Evolutionary conservation across 176 grass and related monocot genomes (phyloP).

Genomic region (Alloteropsis semialata): DNA sequence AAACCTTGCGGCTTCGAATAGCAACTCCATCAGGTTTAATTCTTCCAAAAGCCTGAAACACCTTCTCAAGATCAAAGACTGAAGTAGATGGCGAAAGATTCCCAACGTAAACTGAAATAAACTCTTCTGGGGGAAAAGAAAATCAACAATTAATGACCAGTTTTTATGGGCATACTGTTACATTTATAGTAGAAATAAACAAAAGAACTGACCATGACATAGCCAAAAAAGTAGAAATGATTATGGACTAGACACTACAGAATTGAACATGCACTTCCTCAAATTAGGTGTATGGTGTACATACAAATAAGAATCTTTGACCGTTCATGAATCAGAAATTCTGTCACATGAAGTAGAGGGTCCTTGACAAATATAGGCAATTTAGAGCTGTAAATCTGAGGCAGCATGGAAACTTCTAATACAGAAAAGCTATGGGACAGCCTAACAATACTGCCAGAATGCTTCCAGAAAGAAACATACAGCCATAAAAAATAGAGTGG

Average conservation of each 20-base stretch:
- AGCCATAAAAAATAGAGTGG: neutral
- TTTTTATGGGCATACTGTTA: neutral
- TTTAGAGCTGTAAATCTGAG: neutral
- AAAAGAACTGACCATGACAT: neutral
- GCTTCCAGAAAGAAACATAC: constrained; percentile 1
- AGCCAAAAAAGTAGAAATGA: neutral
- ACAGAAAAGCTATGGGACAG: neutral
- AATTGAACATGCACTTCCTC: neutral
- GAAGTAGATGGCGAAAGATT: constrained; percentile 71
- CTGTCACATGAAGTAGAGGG: neutral
- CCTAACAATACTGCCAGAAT: neutral
- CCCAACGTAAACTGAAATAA: constrained; percentile 61
- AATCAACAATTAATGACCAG: neutral
- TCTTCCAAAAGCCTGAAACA: constrained; percentile 61
- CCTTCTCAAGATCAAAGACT: constrained; percentile 63
- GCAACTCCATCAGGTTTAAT: constrained; percentile 70
- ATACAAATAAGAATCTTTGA: neutral
- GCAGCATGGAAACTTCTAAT: neutral
- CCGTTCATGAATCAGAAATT: constrained; percentile 1
- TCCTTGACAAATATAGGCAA: neutral
- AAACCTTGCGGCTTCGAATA: constrained; percentile 76
- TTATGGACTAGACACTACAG: neutral
- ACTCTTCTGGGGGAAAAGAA: constrained; percentile 42
- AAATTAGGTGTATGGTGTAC: neutral
- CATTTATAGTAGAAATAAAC: neutral